Evolutionary conservation across 768 basidiomycete genomes (phyloP).

Genomic region (Epithele typhae): DNA sequence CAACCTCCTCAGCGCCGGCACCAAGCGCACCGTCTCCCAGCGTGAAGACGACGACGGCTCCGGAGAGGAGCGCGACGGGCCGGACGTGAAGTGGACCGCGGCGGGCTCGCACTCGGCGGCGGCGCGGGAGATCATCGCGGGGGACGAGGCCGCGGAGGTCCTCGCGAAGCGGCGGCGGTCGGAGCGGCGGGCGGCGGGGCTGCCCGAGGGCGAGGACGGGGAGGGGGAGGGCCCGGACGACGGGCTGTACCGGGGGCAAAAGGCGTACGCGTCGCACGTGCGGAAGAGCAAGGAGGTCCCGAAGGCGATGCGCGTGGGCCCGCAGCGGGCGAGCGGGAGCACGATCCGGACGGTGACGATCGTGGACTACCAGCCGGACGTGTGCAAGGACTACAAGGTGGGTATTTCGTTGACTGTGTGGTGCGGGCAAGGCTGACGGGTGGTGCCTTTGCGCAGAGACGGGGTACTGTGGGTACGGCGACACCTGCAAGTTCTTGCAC

Average conservation of each 20-base stretch:
- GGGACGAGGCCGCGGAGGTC: constrained; percentile 75
- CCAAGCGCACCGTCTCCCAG: constrained; percentile 56
- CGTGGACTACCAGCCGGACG: constrained; percentile 97
- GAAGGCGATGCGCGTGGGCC: constrained; percentile 84
- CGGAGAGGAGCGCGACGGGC: constrained; percentile 42
- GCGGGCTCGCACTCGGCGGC: constrained; percentile 71
- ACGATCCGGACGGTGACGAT: constrained; percentile 95
- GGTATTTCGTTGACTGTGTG: constrained; percentile 25
- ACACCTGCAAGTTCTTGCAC: constrained; percentile 98
- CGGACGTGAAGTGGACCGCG: constrained; percentile 75
- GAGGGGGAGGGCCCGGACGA: constrained; percentile 70
- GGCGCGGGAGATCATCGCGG: constrained; percentile 73
- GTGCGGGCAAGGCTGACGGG: not conserved
- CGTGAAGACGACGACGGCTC: constrained; percentile 49
- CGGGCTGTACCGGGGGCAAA: constrained; percentile 83
- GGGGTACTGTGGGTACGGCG: constrained; percentile 98
- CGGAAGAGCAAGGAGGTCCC: constrained; percentile 81
- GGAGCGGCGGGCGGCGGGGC: constrained; percentile 31
- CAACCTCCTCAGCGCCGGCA: constrained; percentile 76
- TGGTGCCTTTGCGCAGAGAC: constrained; percentile 59
- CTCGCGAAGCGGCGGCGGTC: constrained; percentile 65
- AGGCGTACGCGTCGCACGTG: constrained; percentile 74
- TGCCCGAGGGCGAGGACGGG: constrained; percentile 39
- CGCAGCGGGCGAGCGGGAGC: constrained; percentile 61
- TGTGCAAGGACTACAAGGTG: constrained; percentile 99